Conservation (phyloP, 2,329 filamentous ascomycete genomes). For the Aspergillus sclerotialis region DNA sequence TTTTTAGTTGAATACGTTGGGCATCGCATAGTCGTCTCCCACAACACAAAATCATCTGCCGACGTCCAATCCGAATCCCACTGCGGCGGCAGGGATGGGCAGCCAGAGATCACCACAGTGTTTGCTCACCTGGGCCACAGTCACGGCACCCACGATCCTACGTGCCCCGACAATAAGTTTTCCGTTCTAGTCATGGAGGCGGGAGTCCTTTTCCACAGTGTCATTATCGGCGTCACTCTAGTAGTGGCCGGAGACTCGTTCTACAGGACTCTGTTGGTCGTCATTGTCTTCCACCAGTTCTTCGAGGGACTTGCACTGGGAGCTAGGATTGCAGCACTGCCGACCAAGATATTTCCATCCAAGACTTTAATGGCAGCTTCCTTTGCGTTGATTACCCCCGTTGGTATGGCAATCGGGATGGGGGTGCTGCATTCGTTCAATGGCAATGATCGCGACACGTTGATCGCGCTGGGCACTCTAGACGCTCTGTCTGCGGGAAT, state of each 20-base stretch:
- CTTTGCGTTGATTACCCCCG: conserved; percentile 66
- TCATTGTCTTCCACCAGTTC: conserved; percentile 72
- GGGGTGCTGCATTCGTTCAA: conserved; percentile 66
- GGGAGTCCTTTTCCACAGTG: conserved; percentile 66
- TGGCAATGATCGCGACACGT: conserved; percentile 61
- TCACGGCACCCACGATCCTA: conserved; percentile 23
- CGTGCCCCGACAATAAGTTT: conserved; percentile 43
- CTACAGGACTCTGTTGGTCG: conserved; percentile 48
- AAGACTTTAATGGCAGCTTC: conserved; percentile 55
- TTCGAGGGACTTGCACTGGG: conserved; percentile 72
- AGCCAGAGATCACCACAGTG: conserved; percentile 5
- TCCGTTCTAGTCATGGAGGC: conserved; percentile 64
- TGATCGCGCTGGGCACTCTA: conserved; percentile 65
- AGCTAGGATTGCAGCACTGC: conserved; percentile 58
- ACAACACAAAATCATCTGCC: conserved; percentile 12
- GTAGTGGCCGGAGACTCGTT: conserved; percentile 45
- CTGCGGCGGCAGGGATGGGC: conserved; percentile 2
- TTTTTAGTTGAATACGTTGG: conserved; percentile 65
- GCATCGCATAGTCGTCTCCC: conserved; percentile 47
- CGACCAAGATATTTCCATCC: conserved; percentile 19
- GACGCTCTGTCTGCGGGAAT: conserved; percentile 70
- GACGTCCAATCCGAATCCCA: conserved; percentile 3
- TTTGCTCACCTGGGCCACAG: conserved; percentile 25
- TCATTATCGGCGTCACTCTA: conserved; percentile 45
- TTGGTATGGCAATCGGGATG: conserved; percentile 75